These are phyloP conservation scores for Phytopythium mirpurense DNA, from an alignment of 352 stramenopile genomes.

Conservation along the genomic window DNA sequence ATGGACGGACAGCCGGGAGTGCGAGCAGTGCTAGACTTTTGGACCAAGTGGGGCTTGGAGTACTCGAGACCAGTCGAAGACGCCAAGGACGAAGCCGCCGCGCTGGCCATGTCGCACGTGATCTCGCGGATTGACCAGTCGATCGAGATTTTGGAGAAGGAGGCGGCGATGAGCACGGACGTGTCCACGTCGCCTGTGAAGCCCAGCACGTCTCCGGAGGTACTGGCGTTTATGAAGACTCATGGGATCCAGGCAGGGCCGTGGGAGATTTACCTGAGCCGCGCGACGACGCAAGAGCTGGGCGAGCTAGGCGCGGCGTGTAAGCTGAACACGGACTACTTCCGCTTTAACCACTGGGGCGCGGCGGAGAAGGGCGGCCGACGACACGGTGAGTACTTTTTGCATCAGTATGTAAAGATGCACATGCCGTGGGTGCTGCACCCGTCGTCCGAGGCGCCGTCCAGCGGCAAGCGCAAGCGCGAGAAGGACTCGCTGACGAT, in stretches of 20 bases:
- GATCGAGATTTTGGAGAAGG: conserved; percentile 59
- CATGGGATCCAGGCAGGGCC: conserved; percentile 66
- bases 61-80: conserved; percentile 38
- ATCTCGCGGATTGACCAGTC: conserved; percentile 56
- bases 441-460: conserved; percentile 45
- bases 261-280: conserved; percentile 77
- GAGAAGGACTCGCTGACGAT: conserved; percentile 50
- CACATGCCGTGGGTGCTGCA: conserved; percentile 72
- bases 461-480: conserved; percentile 47
- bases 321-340: conserved; percentile 72
- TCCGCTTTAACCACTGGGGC: conserved; percentile 72
- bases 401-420: conserved; percentile 80
- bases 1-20: conserved; percentile 44
- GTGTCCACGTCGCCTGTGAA: conserved; percentile 68
- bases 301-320: conserved; percentile 64
- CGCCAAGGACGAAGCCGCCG: conserved; percentile 16
- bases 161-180: conserved; percentile 48
- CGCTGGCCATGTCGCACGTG: conserved; percentile 28
- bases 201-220: conserved; percentile 47
- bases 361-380: conserved; percentile 62
- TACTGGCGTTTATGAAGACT: conserved; percentile 77
- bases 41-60: conserved; percentile 77
- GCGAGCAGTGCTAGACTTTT: conserved; percentile 73
- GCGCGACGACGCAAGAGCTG: conserved; percentile 58
- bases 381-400: conserved; percentile 69